Evolutionary conservation across 1,284 basidiomycete genomes (phyloP).

Genomic region (Megacollybia platyphylla): DNA sequence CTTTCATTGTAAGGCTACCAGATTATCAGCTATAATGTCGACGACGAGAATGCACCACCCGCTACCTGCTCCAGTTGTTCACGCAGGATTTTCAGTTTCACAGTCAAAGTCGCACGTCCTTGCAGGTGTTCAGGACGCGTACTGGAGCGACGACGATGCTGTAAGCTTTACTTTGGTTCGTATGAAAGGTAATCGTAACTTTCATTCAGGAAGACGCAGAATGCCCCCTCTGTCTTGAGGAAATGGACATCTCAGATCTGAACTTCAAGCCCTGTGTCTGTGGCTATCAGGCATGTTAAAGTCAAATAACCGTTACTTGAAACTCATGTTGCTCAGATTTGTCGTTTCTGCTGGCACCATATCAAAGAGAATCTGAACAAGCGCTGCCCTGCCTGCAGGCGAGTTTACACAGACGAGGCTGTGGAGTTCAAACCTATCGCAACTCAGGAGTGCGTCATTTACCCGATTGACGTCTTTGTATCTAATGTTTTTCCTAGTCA

Average conservation of each 20-base stretch:
- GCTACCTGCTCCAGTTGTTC: slow-evolving; percentile 58
- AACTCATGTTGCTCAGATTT: slow-evolving; percentile 53
- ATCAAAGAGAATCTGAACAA: slow-evolving; percentile 95
- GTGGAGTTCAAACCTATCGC: slow-evolving; percentile 96
- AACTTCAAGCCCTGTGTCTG: slow-evolving; percentile 99
- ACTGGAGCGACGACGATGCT: slow-evolving; percentile 93
- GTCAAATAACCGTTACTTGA: slow-evolving; percentile 5
- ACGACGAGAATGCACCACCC: slow-evolving; percentile 38
- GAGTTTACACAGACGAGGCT: slow-evolving; percentile 86
- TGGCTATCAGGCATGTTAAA: slow-evolving; percentile 78
- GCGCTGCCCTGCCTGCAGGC: slow-evolving; percentile 92
- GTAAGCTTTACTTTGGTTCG: slow-evolving; percentile 22
- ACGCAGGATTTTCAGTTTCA: slow-evolving; percentile 52
- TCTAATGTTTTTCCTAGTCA: slow-evolving; percentile 42
- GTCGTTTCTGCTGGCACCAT: slow-evolving; percentile 99
- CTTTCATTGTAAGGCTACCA: no score
- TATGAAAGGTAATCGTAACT: slow-evolving; percentile 6
- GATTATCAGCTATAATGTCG: slow-evolving; percentile 7
- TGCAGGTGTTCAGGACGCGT: slow-evolving; percentile 91
- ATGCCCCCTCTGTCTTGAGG: slow-evolving; percentile 96
- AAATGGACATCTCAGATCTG: slow-evolving; percentile 97
- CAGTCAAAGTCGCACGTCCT: slow-evolving; percentile 77
- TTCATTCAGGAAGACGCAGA: slow-evolving; percentile 82
- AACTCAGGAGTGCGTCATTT: slow-evolving; percentile 69
- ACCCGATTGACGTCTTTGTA: slow-evolving; percentile 1